A percentile compares a stretch with the other conserved stretches of the same genome.
These are phyloP conservation scores for Chimonanthus salicifolius DNA, from an alignment of 164 flowering plant species.

Conservation along the genomic window DNA sequence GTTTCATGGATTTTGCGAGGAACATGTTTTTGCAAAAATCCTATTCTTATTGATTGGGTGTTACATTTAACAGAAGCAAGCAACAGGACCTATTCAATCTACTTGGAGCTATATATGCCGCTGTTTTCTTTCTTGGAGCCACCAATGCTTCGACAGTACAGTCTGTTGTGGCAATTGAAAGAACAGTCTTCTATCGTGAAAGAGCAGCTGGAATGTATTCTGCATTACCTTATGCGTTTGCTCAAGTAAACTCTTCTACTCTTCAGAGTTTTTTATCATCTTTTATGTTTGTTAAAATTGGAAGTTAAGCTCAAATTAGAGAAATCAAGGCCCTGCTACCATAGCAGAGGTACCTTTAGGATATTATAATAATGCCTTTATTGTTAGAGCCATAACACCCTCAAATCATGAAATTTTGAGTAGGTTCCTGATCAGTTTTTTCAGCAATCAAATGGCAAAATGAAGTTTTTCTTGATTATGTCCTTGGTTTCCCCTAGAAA, in stretches of 20 bases:
- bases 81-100: constrained; percentile 52
- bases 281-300: neutral
- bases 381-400: too few species aligned
- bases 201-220: constrained; percentile 63
- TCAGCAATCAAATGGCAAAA: too few species aligned
- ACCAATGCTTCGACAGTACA: constrained; percentile 41
- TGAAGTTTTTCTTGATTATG: neutral
- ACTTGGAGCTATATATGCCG: constrained; percentile 49
- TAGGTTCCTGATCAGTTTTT: too few species aligned
- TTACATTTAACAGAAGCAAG: constrained; percentile 24
- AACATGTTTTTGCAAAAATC: neutral
- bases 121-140: constrained; percentile 47
- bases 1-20: neutral
- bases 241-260: constrained; percentile 31
- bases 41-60: neutral
- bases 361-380: neutral
- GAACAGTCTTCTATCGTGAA: constrained; percentile 64
- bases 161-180: constrained; percentile 46
- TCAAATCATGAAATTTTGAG: too few species aligned
- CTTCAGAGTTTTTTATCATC: neutral
- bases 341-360: neutral
- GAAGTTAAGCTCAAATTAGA: neutral
- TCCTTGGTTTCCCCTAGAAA: neutral
- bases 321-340: neutral
- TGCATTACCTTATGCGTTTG: constrained; percentile 44